Conservation (phyloP, 306 rosid genomes). For the Malus orientalis region DNA sequence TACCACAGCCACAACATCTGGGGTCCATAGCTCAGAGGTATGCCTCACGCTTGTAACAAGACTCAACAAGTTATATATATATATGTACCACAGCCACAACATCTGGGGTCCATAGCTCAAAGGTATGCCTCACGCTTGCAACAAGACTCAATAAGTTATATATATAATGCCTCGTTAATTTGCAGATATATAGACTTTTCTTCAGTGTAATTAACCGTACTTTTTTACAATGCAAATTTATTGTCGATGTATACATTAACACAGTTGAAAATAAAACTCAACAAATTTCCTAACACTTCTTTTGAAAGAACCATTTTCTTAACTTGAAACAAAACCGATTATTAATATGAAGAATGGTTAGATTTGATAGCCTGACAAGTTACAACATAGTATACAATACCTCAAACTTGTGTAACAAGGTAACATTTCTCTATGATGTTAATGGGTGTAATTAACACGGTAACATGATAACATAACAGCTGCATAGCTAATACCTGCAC, state of each 20-base stretch:
- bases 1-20: constrained; percentile 3
- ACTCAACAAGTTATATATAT: no score
- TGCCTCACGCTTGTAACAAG: constrained; percentile 10
- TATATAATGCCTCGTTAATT: not conserved
- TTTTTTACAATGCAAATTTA: not conserved
- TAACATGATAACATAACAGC: not conserved
- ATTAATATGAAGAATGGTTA: not conserved
- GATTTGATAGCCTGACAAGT: not conserved
- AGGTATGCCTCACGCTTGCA: no score
- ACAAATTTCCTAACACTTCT: not conserved
- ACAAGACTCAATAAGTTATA: no score
- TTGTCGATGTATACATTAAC: not conserved
- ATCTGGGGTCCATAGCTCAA: no score
- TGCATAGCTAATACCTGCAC: not conserved
- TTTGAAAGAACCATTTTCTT: not conserved
- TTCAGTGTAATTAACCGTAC: no score
- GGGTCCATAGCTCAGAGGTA: constrained; percentile 31
- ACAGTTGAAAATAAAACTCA: not conserved
- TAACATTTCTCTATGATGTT: not conserved
- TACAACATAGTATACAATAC: not conserved
- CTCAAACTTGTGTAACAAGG: not conserved
- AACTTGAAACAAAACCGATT: not conserved
- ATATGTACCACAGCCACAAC: no score
- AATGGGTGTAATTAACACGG: not conserved
- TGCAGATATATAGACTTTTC: not conserved